Evolutionary conservation across 179 eudicot genomes (phyloP).

Genomic region (Drosera spatulata): DNA sequence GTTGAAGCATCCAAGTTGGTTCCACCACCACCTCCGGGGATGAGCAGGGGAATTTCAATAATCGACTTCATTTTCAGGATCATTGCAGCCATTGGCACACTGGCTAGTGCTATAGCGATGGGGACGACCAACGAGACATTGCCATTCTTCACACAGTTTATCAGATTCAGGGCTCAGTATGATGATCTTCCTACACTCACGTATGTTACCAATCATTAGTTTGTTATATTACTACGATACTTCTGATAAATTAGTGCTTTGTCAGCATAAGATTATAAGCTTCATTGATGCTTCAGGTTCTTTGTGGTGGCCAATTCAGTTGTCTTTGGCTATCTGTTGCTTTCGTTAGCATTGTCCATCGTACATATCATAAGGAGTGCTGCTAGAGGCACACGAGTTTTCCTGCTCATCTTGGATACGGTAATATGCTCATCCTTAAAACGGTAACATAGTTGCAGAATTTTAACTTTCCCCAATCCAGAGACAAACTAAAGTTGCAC

Average conservation of each 20-base stretch:
- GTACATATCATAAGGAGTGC: constrained; percentile 48
- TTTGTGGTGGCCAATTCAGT: constrained; percentile 72
- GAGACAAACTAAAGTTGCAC: no score
- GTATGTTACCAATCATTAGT: constrained; percentile 18
- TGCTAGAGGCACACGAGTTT: constrained; percentile 39
- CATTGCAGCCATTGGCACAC: constrained; percentile 41
- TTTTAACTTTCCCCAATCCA: no score
- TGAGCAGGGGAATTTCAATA: constrained; percentile 43
- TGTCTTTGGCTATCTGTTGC: constrained; percentile 49
- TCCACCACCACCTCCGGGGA: constrained; percentile 6
- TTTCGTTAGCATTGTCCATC: constrained; percentile 68
- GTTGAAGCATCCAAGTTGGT: constrained; percentile 23
- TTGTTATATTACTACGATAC: no score
- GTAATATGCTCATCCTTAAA: constrained; percentile 17
- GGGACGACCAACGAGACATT: constrained; percentile 71
- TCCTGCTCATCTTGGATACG: constrained; percentile 63
- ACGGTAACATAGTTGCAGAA: no score
- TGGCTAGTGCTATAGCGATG: constrained; percentile 84
- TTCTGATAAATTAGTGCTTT: no score
- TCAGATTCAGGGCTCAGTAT: constrained; percentile 58
- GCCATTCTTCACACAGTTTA: constrained; percentile 70
- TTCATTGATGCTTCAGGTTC: constrained; percentile 29
- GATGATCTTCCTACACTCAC: constrained; percentile 64
- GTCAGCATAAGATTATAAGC: no score
- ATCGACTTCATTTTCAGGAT: constrained; percentile 64